These are phyloP conservation scores for Penicillium paneum DNA, from an alignment of 2,329 filamentous ascomycete genomes.

Conservation along the genomic window DNA sequence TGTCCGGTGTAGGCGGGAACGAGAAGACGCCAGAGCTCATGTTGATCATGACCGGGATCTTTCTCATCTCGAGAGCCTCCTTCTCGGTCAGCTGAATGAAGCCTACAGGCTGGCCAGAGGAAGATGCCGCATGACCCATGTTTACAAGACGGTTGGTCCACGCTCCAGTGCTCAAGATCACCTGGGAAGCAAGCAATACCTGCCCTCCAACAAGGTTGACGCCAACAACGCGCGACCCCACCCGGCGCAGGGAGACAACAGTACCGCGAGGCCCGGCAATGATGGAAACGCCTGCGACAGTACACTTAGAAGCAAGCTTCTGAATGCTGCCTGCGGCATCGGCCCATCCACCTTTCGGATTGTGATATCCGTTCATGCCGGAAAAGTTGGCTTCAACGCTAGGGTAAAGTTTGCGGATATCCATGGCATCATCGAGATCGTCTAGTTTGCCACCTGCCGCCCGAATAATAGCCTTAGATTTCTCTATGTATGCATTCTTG, in stretches of 20 bases:
- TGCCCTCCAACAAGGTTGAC: constrained; percentile 52
- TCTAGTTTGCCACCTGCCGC: constrained; percentile 35
- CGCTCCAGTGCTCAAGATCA: constrained; percentile 77
- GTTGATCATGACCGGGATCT: constrained; percentile 59
- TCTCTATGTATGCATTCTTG: constrained; percentile 26
- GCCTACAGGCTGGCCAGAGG: constrained; percentile 73
- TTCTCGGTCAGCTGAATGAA: constrained; percentile 68
- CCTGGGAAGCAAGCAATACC: constrained; percentile 60
- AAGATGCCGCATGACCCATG: constrained; percentile 66
- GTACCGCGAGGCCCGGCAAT: constrained; percentile 38
- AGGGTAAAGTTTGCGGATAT: constrained; percentile 23
- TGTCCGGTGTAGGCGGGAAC: constrained; percentile 48
- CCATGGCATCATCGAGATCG: constrained; percentile 41
- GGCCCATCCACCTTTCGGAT: constrained; percentile 74
- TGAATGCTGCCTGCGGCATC: constrained; percentile 62
- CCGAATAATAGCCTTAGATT: constrained; percentile 35
- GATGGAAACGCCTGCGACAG: constrained; percentile 43
- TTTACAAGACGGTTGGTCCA: constrained; percentile 77
- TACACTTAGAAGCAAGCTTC: constrained; percentile 25
- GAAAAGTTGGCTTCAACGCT: constrained; percentile 51
- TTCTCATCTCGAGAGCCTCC: constrained; percentile 62
- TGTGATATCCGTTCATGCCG: constrained; percentile 62
- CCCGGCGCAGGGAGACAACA: constrained; percentile 29
- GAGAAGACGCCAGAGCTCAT: constrained; percentile 46
- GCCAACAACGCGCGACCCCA: constrained; percentile 49